Conservation (phyloP, 306 rosid genomes). For the Fragaria iinumae region DNA sequence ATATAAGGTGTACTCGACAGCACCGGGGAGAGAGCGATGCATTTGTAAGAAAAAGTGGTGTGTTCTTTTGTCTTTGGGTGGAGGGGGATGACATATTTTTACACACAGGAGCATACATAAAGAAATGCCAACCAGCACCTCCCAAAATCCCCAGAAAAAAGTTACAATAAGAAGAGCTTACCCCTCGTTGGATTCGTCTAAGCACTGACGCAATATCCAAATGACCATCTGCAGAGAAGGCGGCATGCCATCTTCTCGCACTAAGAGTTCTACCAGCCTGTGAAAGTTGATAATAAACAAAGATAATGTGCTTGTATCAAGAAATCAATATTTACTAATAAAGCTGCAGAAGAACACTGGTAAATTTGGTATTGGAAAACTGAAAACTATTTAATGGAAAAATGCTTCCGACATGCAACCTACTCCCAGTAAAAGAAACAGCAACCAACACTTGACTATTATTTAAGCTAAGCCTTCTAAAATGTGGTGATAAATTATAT, state of each 20-base stretch:
- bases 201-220: slow-evolving; percentile 83
- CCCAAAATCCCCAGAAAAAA: background rate
- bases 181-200: slow-evolving; percentile 90
- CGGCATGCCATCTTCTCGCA: slow-evolving; percentile 81
- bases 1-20: background rate
- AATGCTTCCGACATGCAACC: background rate
- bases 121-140: background rate
- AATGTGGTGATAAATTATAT: background rate
- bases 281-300: slow-evolving; percentile 26
- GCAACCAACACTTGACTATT: background rate
- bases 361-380: background rate
- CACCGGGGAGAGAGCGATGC: background rate
- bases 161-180: slow-evolving; percentile 29
- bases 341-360: slow-evolving; percentile 1
- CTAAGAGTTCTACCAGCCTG: slow-evolving; percentile 96
- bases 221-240: slow-evolving; percentile 79
- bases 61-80: background rate
- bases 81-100: background rate
- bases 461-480: background rate
- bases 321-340: background rate
- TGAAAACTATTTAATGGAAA: slow-evolving; percentile 1
- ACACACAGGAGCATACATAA: background rate
- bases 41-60: background rate
- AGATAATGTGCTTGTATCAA: background rate
- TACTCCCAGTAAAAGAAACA: background rate